Evolutionary conservation across 164 flowering plant genomes (phyloP).

Genomic region (Magnolia changhungtana): DNA sequence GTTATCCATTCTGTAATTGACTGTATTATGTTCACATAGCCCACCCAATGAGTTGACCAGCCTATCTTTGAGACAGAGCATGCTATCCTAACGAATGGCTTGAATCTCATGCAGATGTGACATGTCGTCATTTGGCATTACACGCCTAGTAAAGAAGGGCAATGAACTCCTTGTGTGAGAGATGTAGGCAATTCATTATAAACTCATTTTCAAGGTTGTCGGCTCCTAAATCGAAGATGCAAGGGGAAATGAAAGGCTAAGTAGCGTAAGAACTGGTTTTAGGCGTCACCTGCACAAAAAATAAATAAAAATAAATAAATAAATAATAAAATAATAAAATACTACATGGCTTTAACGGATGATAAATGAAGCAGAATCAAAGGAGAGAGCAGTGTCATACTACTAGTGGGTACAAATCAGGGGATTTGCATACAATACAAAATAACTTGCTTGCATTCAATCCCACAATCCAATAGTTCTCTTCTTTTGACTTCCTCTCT

Average conservation of each 20-base stretch:
- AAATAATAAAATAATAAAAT: too few relatives aligned
- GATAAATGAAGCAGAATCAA: not conserved
- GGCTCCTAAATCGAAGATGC: conserved; percentile 95
- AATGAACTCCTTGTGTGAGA: conserved; percentile 62
- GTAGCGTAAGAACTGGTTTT: conserved; percentile 75
- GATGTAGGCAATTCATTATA: conserved; percentile 58
- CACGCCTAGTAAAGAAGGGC: not conserved
- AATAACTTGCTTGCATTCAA: conserved; percentile 68
- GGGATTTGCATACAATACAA: conserved; percentile 78
- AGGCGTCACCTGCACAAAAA: conserved; percentile 63
- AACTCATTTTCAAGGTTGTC: conserved; percentile 87
- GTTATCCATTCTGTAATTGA: not conserved
- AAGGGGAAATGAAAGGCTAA: conserved; percentile 71
- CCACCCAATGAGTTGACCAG: too few relatives aligned
- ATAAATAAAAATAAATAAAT: not conserved
- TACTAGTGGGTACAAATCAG: conserved; percentile 80
- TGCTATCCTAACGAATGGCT: too few relatives aligned
- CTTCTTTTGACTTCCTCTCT: conserved; percentile 54
- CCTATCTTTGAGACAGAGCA: too few relatives aligned
- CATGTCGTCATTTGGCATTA: not conserved
- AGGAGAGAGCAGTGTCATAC: conserved; percentile 1
- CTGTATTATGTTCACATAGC: too few relatives aligned
- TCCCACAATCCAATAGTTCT: conserved; percentile 89
- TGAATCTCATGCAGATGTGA: not conserved
- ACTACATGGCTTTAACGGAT: not conserved